A percentile compares a stretch with the other conserved stretches of the same genome.
phyloP scores from a whole-genome alignment of 495 filamentous ascomycete species.

The Penicillium egyptiacum region DNA sequence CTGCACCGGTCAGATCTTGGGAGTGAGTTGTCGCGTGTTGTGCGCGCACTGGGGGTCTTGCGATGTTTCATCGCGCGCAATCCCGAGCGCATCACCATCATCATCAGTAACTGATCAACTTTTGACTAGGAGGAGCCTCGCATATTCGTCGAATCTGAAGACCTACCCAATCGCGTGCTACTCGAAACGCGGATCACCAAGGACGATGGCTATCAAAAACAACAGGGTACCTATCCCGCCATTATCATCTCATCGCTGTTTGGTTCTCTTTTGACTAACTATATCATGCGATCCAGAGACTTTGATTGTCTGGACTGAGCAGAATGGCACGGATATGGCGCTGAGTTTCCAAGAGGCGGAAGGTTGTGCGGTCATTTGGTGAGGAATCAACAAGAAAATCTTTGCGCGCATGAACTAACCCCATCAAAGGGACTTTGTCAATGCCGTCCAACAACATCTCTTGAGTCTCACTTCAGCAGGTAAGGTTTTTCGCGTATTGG shows the following conservation, averaged over 20 bases:
- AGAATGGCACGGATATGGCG: constrained; percentile 88
- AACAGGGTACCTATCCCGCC: constrained; percentile 70
- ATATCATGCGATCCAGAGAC: constrained; percentile 63
- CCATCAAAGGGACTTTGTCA: constrained; percentile 82
- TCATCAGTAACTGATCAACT: constrained; percentile 11
- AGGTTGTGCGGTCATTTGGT: constrained; percentile 92
- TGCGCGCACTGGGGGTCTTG: constrained; percentile 5
- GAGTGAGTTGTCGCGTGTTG: constrained; percentile 57
- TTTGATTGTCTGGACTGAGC: constrained; percentile 96
- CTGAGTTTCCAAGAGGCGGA: constrained; percentile 98
- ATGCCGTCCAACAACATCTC: constrained; percentile 72
- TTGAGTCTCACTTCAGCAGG: constrained; percentile 51
- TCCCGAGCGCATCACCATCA: constrained; percentile 11
- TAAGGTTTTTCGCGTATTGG: constrained; percentile 24
- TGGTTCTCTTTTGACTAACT: constrained; percentile 24
- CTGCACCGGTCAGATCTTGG: constrained; percentile 74
- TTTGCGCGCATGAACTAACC: constrained; percentile 14
- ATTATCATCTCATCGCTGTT: constrained; percentile 14
- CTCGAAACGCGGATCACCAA: constrained; percentile 86
- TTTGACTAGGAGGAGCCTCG: constrained; percentile 69
- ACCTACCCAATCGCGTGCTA: constrained; percentile 76
- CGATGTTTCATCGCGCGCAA: constrained; percentile 13
- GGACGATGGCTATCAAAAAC: constrained; percentile 97
- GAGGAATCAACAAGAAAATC: constrained; percentile 22
- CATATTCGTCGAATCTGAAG: constrained; percentile 91